Evolutionary conservation across 176 grass and related monocot genomes (phyloP).

Genomic region (Ampelocalamus luodianensis): DNA sequence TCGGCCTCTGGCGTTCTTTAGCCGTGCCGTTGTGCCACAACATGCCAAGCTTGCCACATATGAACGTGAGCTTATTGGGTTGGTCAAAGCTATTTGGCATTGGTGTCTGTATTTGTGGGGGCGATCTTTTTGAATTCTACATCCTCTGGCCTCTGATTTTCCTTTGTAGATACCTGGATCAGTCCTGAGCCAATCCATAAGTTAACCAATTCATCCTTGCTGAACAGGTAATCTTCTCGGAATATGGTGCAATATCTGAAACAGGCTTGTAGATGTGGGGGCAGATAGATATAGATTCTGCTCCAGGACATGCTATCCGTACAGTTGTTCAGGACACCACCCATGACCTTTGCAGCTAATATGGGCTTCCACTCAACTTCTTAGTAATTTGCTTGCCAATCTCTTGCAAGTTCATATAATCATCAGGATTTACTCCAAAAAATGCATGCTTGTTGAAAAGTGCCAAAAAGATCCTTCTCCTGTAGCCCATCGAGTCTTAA

Average conservation of each 20-base stretch:
- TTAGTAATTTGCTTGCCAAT: neutral
- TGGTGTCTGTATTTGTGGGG: no score
- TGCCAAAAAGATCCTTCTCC: neutral
- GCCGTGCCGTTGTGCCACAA: no score
- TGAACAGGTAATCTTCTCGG: neutral
- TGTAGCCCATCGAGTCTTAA: neutral
- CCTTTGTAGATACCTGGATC: neutral
- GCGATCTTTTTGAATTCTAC: no score
- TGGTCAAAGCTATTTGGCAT: no score
- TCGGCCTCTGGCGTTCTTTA: no score
- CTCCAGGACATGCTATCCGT: neutral
- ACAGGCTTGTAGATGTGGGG: neutral
- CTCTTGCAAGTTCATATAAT: neutral
- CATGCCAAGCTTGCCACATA: no score
- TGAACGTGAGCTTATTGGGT: no score
- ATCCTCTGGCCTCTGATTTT: neutral
- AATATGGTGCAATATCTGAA: constrained; percentile 31
- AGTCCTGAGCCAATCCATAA: constrained; percentile 25
- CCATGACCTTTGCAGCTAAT: constrained; percentile 13
- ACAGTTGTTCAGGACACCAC: neutral
- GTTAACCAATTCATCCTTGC: neutral
- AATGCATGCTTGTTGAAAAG: constrained; percentile 18
- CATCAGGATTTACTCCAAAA: constrained; percentile 7
- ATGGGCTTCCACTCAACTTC: neutral
- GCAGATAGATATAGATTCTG: neutral